A percentile compares a stretch with the other conserved stretches of the same genome.
Evolutionary conservation across 768 basidiomycete genomes (phyloP).

Genomic region (Fistulinella prunicolor): DNA sequence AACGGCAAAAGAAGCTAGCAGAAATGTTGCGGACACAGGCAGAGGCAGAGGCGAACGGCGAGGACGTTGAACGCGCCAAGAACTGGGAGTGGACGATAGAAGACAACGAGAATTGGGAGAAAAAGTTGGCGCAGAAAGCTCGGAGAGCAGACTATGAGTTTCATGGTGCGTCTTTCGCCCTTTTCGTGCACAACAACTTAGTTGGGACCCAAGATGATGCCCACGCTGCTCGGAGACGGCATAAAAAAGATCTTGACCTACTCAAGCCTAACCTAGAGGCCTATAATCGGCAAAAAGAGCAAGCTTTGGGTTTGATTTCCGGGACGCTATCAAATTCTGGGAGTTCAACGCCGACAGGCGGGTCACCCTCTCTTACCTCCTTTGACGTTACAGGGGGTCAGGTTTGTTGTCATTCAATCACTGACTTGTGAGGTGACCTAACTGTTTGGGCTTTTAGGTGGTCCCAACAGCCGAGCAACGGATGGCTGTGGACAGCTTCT

Average conservation of each 20-base stretch:
- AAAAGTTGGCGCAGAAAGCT: conserved; percentile 72
- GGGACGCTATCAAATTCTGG: conserved; percentile 55
- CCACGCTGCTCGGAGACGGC: conserved; percentile 82
- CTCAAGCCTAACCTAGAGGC: conserved; percentile 84
- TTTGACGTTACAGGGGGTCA: conserved; percentile 51
- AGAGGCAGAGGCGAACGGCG: conserved; percentile 88
- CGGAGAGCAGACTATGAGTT: conserved; percentile 88
- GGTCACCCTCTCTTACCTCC: conserved; percentile 39
- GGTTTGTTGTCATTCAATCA: conserved; percentile 30
- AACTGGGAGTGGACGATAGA: conserved; percentile 69
- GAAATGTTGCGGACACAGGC: conserved; percentile 82
- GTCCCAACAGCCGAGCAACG: conserved; percentile 58
- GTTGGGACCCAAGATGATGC: conserved; percentile 64
- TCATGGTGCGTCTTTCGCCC: conserved; percentile 58
- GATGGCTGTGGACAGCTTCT: conserved; percentile 75
- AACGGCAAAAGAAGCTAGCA: conserved; percentile 87
- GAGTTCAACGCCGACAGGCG: conserved; percentile 29
- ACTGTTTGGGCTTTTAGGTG: conserved; percentile 34
- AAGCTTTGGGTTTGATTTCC: conserved; percentile 70
- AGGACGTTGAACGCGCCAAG: conserved; percentile 93
- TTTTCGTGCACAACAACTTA: background rate
- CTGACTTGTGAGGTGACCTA: conserved; percentile 2
- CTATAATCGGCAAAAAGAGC: conserved; percentile 89
- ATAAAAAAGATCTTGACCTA: conserved; percentile 87
- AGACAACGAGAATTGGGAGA: conserved; percentile 31